A percentile compares a stretch with the other conserved stretches of the same genome.
Evolutionary conservation across 805 yeast species (phyloP).

Genomic region (Lipomyces starkeyi): DNA sequence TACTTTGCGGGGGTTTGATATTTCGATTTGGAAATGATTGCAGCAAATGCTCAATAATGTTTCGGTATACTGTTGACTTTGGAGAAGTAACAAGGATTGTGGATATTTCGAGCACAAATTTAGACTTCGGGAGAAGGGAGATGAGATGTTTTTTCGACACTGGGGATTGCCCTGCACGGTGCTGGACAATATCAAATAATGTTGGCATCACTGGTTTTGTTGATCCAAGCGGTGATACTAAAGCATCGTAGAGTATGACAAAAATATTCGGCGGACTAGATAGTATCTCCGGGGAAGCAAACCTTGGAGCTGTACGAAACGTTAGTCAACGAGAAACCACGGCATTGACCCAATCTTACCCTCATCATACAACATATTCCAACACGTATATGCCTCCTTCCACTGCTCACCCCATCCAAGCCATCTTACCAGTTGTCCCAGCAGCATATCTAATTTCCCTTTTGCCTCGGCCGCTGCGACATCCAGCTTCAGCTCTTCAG

Average conservation of each 20-base stretch:
- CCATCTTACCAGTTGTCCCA: constrained; percentile 68
- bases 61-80: constrained; percentile 14
- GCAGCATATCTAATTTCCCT: constrained; percentile 55
- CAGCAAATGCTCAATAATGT: constrained; percentile 10
- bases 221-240: constrained; percentile 4
- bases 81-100: constrained; percentile 16
- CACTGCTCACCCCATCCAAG: constrained; percentile 80
- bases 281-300: constrained; percentile 8
- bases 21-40: constrained; percentile 9
- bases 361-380: constrained; percentile 43
- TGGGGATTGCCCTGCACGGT: not conserved
- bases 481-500: constrained; percentile 76
- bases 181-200: constrained; percentile 10
- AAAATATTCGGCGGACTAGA: constrained; percentile 26
- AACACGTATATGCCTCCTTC: constrained; percentile 24
- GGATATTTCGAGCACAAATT: constrained; percentile 17
- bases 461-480: constrained; percentile 38
- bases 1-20: not conserved
- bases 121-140: constrained; percentile 16
- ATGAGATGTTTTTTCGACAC: not conserved
- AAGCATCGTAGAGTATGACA: constrained; percentile 11
- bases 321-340: not conserved
- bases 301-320: constrained; percentile 12
- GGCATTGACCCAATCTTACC: constrained; percentile 6
- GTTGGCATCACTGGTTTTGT: not conserved